A percentile compares a stretch with the other conserved stretches of the same genome.
These are phyloP conservation scores for Umbelopsis ramanniana DNA, from an alignment of 192 early-diverging fungal genomes.

Conservation along the genomic window DNA sequence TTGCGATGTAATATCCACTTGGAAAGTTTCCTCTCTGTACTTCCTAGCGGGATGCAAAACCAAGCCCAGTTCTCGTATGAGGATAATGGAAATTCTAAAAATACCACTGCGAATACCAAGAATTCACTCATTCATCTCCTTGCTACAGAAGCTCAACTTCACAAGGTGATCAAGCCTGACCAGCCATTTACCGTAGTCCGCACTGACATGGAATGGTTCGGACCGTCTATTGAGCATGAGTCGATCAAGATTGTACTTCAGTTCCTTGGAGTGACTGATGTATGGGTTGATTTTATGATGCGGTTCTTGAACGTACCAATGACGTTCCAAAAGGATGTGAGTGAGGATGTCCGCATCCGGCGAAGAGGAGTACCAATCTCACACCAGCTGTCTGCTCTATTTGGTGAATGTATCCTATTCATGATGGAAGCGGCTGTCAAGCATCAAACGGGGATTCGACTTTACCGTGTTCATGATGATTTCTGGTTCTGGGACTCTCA, in stretches of 20 bases:
- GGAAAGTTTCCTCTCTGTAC: neutral
- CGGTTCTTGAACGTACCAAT: conserved; percentile 21
- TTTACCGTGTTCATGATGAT: conserved; percentile 27
- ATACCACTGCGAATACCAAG: conserved; percentile 25
- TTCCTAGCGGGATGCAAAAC: neutral
- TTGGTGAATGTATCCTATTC: conserved; percentile 21
- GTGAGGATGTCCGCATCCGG: conserved; percentile 6
- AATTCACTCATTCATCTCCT: conserved; percentile 23
- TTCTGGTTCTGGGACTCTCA: conserved; percentile 28
- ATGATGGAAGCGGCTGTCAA: conserved; percentile 19
- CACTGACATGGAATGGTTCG: conserved; percentile 39
- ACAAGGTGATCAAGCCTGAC: conserved; percentile 6
- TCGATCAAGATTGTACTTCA: conserved; percentile 8
- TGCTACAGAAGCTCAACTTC: conserved; percentile 22
- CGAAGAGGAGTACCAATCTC: conserved; percentile 26
- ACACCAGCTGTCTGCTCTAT: conserved; percentile 16
- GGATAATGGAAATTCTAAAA: neutral
- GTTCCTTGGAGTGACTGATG: conserved; percentile 18
- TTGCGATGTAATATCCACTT: neutral
- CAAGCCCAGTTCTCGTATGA: neutral
- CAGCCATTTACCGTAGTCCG: conserved; percentile 31
- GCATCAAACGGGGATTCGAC: neutral
- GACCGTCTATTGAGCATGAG: conserved; percentile 32
- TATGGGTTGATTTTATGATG: conserved; percentile 25
- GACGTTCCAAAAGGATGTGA: neutral